Evolutionary conservation across 495 filamentous ascomycete species (phyloP).

Genomic region (Penicillium angulare): DNA sequence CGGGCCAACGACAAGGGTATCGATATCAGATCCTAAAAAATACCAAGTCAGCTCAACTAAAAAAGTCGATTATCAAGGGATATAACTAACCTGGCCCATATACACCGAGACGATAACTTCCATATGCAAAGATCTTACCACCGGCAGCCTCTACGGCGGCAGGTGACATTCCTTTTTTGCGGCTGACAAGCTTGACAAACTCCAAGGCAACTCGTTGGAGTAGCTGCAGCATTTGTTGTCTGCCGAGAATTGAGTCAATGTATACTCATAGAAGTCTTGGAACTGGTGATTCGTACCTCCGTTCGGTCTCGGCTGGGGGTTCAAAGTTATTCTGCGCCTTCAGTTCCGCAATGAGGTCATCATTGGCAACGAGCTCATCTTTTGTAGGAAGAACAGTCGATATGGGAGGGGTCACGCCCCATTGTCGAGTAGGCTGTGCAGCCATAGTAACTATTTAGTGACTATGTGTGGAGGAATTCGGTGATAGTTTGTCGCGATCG

Average conservation of each 20-base stretch:
- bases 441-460: conserved; percentile 36
- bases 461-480: conserved; percentile 5
- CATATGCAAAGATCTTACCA: conserved; percentile 91
- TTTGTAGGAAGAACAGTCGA: conserved; percentile 72
- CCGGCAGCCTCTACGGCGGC: conserved; percentile 75
- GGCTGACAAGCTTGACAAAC: conserved; percentile 77
- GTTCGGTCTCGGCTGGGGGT: conserved; percentile 71
- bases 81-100: conserved; percentile 71
- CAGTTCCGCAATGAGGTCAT: conserved; percentile 76
- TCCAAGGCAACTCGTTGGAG: conserved; percentile 77
- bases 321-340: conserved; percentile 88
- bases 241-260: no score
- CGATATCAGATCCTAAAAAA: conserved; percentile 83
- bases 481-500: conserved; percentile 12
- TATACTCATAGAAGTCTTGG: no score
- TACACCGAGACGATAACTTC: conserved; percentile 90
- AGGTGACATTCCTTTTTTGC: conserved; percentile 72
- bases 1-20: conserved; percentile 88
- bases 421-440: conserved; percentile 51
- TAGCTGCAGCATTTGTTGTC: conserved; percentile 57
- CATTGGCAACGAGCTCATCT: conserved; percentile 69
- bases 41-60: no score
- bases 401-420: conserved; percentile 84
- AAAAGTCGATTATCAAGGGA: not conserved
- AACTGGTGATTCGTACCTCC: conserved; percentile 53